A percentile compares a stretch with the other conserved stretches of the same genome.
These are phyloP conservation scores for Tuber borchii DNA, from an alignment of 495 filamentous ascomycete genomes.

Conservation along the genomic window DNA sequence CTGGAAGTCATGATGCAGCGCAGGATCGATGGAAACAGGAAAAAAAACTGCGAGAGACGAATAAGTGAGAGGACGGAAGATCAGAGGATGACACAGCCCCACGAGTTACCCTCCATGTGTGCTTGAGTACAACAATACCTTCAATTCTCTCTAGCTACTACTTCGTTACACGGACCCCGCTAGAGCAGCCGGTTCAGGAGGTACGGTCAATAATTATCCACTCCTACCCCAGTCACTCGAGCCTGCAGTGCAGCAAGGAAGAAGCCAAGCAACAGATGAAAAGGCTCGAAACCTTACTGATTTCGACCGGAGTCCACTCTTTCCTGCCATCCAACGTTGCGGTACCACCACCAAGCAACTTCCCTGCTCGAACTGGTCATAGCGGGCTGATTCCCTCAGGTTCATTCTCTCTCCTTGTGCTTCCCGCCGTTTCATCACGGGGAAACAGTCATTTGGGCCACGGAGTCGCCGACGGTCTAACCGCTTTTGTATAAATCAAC, in stretches of 20 bases:
- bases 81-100: slow-evolving; percentile 1
- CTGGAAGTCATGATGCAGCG: not conserved
- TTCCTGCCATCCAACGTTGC: slow-evolving; percentile 22
- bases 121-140: not conserved
- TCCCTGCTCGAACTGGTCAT: slow-evolving; percentile 16
- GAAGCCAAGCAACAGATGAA: not conserved
- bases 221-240: not conserved
- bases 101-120: slow-evolving; percentile 1
- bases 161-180: slow-evolving; percentile 3
- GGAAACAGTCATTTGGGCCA: slow-evolving; percentile 20
- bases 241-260: not conserved
- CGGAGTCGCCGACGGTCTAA: slow-evolving; percentile 30
- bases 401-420: slow-evolving; percentile 5
- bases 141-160: not conserved
- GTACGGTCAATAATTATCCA: not conserved
- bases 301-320: slow-evolving; percentile 27
- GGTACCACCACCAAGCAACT: slow-evolving; percentile 30
- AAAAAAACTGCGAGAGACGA: not conserved
- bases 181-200: not conserved
- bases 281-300: slow-evolving; percentile 9
- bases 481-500: slow-evolving; percentile 10
- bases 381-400: not conserved
- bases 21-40: not conserved
- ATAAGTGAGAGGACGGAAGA: not conserved
- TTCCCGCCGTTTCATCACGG: slow-evolving; percentile 27